phyloP scores from a whole-genome alignment of 2,329 filamentous ascomycete genomes.

The Amesomyces nigricolor region DNA sequence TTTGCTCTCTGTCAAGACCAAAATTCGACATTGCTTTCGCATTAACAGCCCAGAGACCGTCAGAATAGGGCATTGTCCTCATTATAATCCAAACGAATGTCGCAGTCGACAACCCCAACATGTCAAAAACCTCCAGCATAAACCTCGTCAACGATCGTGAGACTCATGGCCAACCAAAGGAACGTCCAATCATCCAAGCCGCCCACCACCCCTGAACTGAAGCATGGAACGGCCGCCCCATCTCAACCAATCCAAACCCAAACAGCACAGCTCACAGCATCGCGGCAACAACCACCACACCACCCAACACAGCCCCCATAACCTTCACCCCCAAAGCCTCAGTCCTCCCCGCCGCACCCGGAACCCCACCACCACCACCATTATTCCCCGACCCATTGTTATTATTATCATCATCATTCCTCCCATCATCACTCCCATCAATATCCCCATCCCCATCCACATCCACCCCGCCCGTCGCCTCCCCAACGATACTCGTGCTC shows the following conservation, averaged over 20 bases:
- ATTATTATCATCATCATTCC: no score
- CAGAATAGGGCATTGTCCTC: no score
- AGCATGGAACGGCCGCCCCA: background rate
- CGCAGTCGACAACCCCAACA: no score
- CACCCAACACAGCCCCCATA: slow-evolving; percentile 28
- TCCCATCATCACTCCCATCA: no score
- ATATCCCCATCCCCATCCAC: background rate
- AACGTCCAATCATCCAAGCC: background rate
- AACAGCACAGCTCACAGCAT: slow-evolving; percentile 24
- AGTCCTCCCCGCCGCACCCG: background rate
- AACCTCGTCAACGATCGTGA: no score
- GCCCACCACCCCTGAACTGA: background rate
- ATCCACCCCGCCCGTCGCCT: slow-evolving; percentile 5
- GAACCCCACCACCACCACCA: background rate
- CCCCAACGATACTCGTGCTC: slow-evolving; percentile 28
- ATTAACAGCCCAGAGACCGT: no score
- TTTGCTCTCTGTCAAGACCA: no score
- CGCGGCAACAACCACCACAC: slow-evolving; percentile 28
- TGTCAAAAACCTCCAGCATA: no score
- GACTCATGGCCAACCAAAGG: no score
- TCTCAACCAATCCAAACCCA: background rate
- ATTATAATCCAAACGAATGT: no score
- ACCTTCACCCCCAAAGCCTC: slow-evolving; percentile 7
- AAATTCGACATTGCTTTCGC: no score
- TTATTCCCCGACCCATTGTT: background rate